A percentile compares a stretch with the other conserved stretches of the same genome.
Conservation (phyloP, 2,329 filamentous ascomycete genomes). For the Diaporthe ampelina region DNA sequence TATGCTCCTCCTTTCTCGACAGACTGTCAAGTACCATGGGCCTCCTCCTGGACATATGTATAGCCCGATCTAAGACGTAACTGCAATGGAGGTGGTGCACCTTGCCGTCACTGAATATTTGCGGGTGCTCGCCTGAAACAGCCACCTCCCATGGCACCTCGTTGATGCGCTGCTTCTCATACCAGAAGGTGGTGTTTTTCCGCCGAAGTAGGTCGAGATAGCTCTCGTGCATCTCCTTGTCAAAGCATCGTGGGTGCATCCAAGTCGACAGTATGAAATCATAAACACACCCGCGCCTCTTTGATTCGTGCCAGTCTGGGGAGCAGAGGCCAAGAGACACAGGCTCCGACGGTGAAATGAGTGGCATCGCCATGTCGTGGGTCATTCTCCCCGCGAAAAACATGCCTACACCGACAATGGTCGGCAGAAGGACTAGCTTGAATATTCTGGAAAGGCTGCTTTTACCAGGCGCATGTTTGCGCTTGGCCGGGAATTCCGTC, state of each 20-base stretch:
- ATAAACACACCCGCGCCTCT: neutral
- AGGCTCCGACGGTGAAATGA: neutral
- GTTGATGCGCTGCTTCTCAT: neutral
- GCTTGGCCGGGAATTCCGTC: neutral
- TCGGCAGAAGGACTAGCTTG: neutral
- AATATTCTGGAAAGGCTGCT: neutral
- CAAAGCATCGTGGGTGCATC: neutral
- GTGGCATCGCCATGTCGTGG: neutral
- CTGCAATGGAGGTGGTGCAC: neutral
- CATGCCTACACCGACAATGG: neutral
- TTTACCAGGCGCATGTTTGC: neutral
- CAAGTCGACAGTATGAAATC: neutral
- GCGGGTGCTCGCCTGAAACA: neutral
- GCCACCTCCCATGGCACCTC: neutral
- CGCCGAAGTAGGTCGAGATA: neutral
- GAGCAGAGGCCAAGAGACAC: neutral
- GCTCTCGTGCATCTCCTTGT: neutral
- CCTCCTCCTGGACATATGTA: neutral
- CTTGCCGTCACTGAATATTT: neutral
- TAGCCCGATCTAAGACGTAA: neutral
- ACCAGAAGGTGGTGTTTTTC: neutral
- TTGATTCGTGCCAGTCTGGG: neutral
- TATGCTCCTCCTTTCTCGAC: neutral
- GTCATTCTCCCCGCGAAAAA: neutral
- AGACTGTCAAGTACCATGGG: neutral